Evolutionary conservation across 495 filamentous ascomycete species (phyloP).

Genomic region (Cercophora scortea): DNA sequence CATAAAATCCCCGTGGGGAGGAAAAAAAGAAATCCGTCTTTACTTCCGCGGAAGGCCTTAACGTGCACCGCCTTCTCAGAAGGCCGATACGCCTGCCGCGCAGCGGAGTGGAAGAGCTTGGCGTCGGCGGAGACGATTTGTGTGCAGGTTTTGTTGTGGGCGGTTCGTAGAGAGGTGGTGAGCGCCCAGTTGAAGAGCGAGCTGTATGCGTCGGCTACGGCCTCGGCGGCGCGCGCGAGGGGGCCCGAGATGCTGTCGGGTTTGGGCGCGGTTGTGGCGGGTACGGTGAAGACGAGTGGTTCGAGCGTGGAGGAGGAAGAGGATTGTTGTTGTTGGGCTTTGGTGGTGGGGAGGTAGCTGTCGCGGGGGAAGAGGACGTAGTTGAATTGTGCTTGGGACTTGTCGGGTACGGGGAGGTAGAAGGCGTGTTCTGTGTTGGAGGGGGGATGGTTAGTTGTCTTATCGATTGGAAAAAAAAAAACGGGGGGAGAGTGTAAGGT

Average conservation of each 20-base stretch:
- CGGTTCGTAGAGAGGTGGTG: conserved; percentile 50
- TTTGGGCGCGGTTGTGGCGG: conserved; percentile 59
- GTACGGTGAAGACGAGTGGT: conserved; percentile 77
- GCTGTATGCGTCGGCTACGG: conserved; percentile 52
- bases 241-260: conserved; percentile 42
- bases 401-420: conserved; percentile 86
- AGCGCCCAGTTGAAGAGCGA: conserved; percentile 56
- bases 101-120: conserved; percentile 67
- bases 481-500: conserved; percentile 14
- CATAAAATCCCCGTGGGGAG: conserved; percentile 80
- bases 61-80: conserved; percentile 87
- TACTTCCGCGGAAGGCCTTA: conserved; percentile 84
- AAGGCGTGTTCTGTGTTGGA: conserved; percentile 56
- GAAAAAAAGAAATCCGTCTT: conserved; percentile 93
- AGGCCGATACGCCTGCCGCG: conserved; percentile 77
- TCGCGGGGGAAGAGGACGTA: conserved; percentile 77
- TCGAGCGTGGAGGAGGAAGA: conserved; percentile 42
- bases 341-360: conserved; percentile 38
- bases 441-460: neutral
- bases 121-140: conserved; percentile 59
- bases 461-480: no score
- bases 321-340: conserved; percentile 19
- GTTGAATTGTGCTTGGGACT: conserved; percentile 78
- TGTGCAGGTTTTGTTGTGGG: conserved; percentile 42
- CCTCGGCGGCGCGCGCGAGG: conserved; percentile 34